phyloP scores from a whole-genome alignment of 2,329 filamentous ascomycete genomes.

The Nothophaeocryptopus gaeumannii region DNA sequence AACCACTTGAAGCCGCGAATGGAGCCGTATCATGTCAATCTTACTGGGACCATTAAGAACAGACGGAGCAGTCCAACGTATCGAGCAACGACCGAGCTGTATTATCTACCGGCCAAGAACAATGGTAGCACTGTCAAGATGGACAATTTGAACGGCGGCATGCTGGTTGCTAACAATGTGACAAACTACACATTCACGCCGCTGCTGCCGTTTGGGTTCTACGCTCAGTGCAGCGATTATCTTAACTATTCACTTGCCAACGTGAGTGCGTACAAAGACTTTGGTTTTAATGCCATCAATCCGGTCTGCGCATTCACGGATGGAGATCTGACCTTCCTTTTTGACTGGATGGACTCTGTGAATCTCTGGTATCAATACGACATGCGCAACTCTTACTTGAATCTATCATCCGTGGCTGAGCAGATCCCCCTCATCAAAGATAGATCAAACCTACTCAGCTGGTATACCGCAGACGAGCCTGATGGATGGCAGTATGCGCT shows the following conservation, averaged over 20 bases:
- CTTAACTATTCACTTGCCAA: conserved; percentile 36
- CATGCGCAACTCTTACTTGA: conserved; percentile 43
- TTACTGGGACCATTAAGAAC: conserved; percentile 26
- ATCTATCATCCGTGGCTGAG: conserved; percentile 37
- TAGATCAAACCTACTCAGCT: conserved; percentile 42
- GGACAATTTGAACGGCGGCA: conserved; percentile 47
- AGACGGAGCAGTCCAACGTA: conserved; percentile 33
- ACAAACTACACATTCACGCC: conserved; percentile 35
- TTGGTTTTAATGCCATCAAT: conserved; percentile 51
- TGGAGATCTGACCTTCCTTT: conserved; percentile 40
- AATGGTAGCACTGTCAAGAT: conserved; percentile 48
- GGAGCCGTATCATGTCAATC: conserved; percentile 39
- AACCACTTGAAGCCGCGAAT: conserved; percentile 24
- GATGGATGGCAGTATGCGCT: conserved; percentile 58
- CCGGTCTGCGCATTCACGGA: conserved; percentile 43
- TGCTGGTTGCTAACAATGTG: conserved; percentile 42
- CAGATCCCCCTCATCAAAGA: conserved; percentile 38
- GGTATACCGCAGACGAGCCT: conserved; percentile 54
- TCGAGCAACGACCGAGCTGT: conserved; percentile 38
- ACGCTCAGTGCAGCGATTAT: conserved; percentile 40
- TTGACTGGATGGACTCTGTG: conserved; percentile 43
- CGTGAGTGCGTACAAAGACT: conserved; percentile 39
- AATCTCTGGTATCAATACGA: conserved; percentile 50
- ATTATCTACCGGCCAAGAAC: conserved; percentile 42
- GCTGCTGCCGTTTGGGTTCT: conserved; percentile 49